These are phyloP conservation scores for Pseudovirgaria hyperparasitica DNA, from an alignment of 2,329 filamentous ascomycete genomes.

Conservation along the genomic window DNA sequence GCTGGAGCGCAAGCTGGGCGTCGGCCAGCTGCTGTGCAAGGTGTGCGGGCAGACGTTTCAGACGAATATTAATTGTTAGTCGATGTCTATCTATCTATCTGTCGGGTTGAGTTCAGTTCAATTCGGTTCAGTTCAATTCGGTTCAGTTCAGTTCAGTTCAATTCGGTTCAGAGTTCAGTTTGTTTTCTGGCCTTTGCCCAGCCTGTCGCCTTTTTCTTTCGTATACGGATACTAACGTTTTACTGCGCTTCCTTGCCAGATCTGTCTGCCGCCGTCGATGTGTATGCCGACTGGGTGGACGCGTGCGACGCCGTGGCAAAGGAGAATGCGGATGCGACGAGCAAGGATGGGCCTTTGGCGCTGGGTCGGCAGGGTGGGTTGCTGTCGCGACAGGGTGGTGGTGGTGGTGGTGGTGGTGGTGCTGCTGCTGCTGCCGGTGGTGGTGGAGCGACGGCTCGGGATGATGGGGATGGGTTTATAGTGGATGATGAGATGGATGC, in stretches of 20 bases:
- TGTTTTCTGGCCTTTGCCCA: not conserved
- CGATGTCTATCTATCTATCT: too few relatives aligned
- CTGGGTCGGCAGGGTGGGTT: too few relatives aligned
- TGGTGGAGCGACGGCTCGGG: not conserved
- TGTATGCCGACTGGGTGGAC: slow-evolving; percentile 97
- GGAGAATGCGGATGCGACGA: slow-evolving; percentile 34
- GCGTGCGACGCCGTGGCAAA: slow-evolving; percentile 68
- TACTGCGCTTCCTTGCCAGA: slow-evolving; percentile 38
- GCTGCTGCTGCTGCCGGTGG: slow-evolving; percentile 5
- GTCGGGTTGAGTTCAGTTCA: too few relatives aligned
- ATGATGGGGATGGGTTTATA: slow-evolving; percentile 20
- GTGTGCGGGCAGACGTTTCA: slow-evolving; percentile 91
- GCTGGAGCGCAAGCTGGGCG: slow-evolving; percentile 82
- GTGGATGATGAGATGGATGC: slow-evolving; percentile 26
- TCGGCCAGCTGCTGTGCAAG: slow-evolving; percentile 79
- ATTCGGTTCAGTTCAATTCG: too few relatives aligned
- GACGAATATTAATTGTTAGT: slow-evolving; percentile 79
- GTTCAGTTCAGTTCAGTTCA: too few relatives aligned
- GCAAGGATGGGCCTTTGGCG: too few relatives aligned
- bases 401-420: slow-evolving; percentile 12
- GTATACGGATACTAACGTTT: too few relatives aligned
- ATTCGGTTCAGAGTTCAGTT: not conserved
- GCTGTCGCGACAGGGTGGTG: slow-evolving; percentile 13
- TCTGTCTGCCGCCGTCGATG: slow-evolving; percentile 81
- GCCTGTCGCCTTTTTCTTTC: not conserved